These are phyloP conservation scores for Pythium oligandrum DNA, from an alignment of 352 stramenopile species.

Conservation along the genomic window DNA sequence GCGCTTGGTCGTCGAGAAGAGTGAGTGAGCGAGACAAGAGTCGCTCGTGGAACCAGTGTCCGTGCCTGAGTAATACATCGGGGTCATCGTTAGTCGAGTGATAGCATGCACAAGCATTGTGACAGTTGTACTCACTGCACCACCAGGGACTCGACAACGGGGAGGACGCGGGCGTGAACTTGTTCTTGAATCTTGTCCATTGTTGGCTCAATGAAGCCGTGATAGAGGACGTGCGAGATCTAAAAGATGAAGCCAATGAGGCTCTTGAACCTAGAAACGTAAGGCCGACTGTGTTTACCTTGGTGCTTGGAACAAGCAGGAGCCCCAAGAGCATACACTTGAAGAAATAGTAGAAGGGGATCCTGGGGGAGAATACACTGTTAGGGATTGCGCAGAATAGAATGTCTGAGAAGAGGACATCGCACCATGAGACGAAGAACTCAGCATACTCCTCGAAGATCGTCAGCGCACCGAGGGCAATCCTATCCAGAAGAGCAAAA, in stretches of 20 bases:
- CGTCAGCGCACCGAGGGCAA: constrained; percentile 44
- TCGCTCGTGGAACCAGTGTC: constrained; percentile 62
- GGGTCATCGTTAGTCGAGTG: no score
- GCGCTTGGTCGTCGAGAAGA: constrained; percentile 39
- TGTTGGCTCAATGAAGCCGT: constrained; percentile 51
- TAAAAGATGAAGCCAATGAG: constrained; percentile 7
- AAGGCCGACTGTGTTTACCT: constrained; percentile 21
- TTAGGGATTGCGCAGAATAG: background rate
- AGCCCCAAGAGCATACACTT: constrained; percentile 57
- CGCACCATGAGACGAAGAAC: constrained; percentile 60
- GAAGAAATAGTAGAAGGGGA: constrained; percentile 76
- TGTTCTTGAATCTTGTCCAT: constrained; percentile 32
- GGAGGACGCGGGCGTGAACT: constrained; percentile 42
- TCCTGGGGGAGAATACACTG: constrained; percentile 17
- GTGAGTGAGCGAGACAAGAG: constrained; percentile 46
- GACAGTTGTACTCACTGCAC: constrained; percentile 30
- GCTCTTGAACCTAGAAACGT: background rate
- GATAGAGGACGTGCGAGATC: constrained; percentile 60
- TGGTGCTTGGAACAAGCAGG: constrained; percentile 51
- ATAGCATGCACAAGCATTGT: background rate
- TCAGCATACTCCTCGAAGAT: constrained; percentile 70
- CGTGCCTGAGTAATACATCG: constrained; percentile 25
- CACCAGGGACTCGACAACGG: constrained; percentile 46
- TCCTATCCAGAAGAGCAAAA: constrained; percentile 20
- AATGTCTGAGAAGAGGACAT: background rate